Percentiles rank a stretch among this genome's conserved stretches.
These are phyloP conservation scores for Beauveria sp. DNA, from an alignment of 2,329 filamentous ascomycete species.

Conservation along the genomic window DNA sequence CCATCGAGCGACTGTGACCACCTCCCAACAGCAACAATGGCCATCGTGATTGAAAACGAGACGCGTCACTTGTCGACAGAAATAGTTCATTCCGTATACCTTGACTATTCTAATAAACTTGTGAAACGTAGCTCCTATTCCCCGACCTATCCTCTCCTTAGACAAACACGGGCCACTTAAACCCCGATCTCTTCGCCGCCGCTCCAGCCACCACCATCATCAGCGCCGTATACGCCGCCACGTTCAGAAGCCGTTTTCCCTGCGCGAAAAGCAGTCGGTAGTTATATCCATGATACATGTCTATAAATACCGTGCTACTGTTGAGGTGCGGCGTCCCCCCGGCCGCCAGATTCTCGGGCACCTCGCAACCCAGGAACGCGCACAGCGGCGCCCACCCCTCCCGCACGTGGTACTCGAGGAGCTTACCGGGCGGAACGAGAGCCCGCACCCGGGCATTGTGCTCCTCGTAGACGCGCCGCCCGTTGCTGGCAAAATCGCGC, in stretches of 20 bases:
- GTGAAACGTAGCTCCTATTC: neutral
- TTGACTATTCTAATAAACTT: too few relatives aligned
- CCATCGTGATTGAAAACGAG: too few relatives aligned
- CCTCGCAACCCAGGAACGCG: conserved; percentile 1
- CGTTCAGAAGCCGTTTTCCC: conserved; percentile 1
- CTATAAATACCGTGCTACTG: neutral
- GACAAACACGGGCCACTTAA: neutral
- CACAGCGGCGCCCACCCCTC: conserved; percentile 10
- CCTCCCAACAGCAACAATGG: too few relatives aligned
- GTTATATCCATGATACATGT: neutral
- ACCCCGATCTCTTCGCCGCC: neutral
- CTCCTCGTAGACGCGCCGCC: neutral
- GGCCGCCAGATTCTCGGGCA: neutral
- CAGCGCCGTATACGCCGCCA: conserved; percentile 5
- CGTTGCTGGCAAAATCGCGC: neutral
- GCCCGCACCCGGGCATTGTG: conserved; percentile 13
- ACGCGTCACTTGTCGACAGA: too few relatives aligned
- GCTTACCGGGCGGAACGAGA: conserved; percentile 4
- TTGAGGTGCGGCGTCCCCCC: conserved; percentile 1
- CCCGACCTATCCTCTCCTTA: neutral
- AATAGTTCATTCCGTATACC: too few relatives aligned
- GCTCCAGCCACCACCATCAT: neutral
- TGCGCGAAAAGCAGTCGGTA: neutral
- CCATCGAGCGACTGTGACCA: too few relatives aligned
- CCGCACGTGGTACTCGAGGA: conserved; percentile 12